A percentile compares a stretch with the other conserved stretches of the same genome.
These are phyloP conservation scores for Pythium sp. DNA, from an alignment of 352 stramenopile genomes.

Conservation along the genomic window DNA sequence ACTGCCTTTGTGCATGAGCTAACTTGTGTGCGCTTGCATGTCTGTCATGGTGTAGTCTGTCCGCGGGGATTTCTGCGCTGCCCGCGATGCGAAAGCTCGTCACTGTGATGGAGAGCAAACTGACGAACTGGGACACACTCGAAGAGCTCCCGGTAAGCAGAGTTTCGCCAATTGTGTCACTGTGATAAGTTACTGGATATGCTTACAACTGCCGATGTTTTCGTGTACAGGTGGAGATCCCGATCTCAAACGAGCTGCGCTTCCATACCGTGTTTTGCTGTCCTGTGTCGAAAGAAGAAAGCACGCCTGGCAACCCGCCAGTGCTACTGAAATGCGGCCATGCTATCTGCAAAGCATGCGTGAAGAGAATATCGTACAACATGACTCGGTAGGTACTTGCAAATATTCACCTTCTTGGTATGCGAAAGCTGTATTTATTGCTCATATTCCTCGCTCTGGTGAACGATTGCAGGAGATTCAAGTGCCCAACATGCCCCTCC, in stretches of 20 bases:
- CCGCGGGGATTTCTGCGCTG: constrained; percentile 61
- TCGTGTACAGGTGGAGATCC: constrained; percentile 58
- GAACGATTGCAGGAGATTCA: constrained; percentile 59
- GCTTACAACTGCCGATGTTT: too few species aligned
- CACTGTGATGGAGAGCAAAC: constrained; percentile 74
- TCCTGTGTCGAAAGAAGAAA: constrained; percentile 85
- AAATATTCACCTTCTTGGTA: background rate
- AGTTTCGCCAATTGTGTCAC: background rate
- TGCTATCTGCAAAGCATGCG: constrained; percentile 78
- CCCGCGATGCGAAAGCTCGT: constrained; percentile 80
- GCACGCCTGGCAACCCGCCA: constrained; percentile 76
- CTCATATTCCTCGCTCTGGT: background rate
- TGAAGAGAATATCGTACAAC: constrained; percentile 80
- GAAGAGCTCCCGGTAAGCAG: constrained; percentile 63
- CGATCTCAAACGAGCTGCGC: constrained; percentile 70
- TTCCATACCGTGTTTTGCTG: constrained; percentile 89
- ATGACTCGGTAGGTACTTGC: constrained; percentile 52
- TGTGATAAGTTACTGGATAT: background rate
- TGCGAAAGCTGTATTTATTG: background rate
- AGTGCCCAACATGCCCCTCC: constrained; percentile 84
- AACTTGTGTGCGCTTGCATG: background rate
- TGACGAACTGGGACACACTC: constrained; percentile 69
- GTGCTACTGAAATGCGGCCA: constrained; percentile 87
- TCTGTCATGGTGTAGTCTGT: constrained; percentile 38
- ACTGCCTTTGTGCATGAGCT: background rate